Conservation (phyloP, 768 basidiomycete genomes). For the Rubroboletus pulcherrimus region DNA sequence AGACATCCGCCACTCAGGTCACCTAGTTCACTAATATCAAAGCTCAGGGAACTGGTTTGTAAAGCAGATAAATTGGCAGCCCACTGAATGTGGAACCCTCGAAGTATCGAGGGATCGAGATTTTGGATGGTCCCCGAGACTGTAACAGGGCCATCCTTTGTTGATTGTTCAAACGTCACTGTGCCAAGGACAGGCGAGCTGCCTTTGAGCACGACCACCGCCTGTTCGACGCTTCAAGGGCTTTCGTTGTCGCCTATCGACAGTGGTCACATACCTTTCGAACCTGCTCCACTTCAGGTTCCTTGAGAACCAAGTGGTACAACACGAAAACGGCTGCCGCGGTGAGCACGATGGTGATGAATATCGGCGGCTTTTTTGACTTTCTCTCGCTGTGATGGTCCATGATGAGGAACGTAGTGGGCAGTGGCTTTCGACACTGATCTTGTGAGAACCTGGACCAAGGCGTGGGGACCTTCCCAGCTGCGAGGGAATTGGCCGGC, state of each 20-base stretch:
- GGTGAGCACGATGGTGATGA: conserved; percentile 11
- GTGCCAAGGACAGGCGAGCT: conserved; percentile 59
- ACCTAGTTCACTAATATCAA: conserved; percentile 38
- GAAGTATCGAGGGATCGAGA: conserved; percentile 52
- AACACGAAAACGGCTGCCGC: conserved; percentile 15
- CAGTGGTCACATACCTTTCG: conserved; percentile 18
- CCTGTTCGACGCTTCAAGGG: conserved; percentile 32
- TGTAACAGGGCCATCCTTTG: conserved; percentile 47
- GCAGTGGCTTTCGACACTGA: background rate
- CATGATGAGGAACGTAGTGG: conserved; percentile 11
- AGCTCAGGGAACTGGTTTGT: conserved; percentile 18
- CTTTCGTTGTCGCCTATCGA: background rate
- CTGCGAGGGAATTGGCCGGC: no score
- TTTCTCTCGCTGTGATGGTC: conserved; percentile 18
- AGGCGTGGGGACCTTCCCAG: no score
- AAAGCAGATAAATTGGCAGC: conserved; percentile 22
- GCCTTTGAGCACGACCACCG: conserved; percentile 59
- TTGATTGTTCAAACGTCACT: conserved; percentile 60
- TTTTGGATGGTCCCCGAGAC: conserved; percentile 60
- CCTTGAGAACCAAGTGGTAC: conserved; percentile 19
- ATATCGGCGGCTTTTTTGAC: conserved; percentile 19
- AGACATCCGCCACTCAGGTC: conserved; percentile 63
- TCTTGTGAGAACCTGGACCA: background rate
- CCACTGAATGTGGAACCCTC: conserved; percentile 83
- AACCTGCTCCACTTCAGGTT: conserved; percentile 14